phyloP scores from a whole-genome alignment of 75 land plant species.

The Cupressus sempervirens region DNA sequence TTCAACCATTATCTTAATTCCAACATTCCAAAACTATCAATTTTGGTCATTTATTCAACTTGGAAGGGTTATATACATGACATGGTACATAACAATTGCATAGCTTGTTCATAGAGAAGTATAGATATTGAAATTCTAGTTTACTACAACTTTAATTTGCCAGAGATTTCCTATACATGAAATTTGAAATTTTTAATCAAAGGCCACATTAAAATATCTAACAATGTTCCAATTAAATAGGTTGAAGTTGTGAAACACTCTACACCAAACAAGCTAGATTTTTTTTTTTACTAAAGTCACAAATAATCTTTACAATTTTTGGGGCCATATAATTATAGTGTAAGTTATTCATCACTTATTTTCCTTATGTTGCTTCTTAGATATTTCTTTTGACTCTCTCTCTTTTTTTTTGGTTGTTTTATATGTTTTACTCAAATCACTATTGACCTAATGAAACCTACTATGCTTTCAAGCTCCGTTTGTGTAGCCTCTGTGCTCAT shows the following conservation, averaged over 20 bases:
- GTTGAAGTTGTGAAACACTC: conserved; percentile 31
- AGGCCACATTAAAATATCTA: too few relatives aligned
- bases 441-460: neutral
- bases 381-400: neutral
- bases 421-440: neutral
- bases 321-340: conserved; percentile 64
- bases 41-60: too few relatives aligned
- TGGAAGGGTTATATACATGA: too few relatives aligned
- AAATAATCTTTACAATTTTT: conserved; percentile 50
- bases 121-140: conserved; percentile 1
- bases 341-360: conserved; percentile 12
- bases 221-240: conserved; percentile 3
- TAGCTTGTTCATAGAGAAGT: conserved; percentile 52
- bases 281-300: conserved; percentile 55
- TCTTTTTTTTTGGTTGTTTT: neutral
- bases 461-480: neutral
- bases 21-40: too few relatives aligned
- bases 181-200: neutral
- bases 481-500: neutral
- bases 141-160: neutral
- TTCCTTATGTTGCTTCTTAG: neutral
- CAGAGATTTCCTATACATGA: neutral
- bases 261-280: conserved; percentile 27
- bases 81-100: conserved; percentile 53
- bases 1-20: too few relatives aligned